These are phyloP conservation scores for Staphylotrichum tortipilum DNA, from an alignment of 495 filamentous ascomycete species.

Conservation along the genomic window DNA sequence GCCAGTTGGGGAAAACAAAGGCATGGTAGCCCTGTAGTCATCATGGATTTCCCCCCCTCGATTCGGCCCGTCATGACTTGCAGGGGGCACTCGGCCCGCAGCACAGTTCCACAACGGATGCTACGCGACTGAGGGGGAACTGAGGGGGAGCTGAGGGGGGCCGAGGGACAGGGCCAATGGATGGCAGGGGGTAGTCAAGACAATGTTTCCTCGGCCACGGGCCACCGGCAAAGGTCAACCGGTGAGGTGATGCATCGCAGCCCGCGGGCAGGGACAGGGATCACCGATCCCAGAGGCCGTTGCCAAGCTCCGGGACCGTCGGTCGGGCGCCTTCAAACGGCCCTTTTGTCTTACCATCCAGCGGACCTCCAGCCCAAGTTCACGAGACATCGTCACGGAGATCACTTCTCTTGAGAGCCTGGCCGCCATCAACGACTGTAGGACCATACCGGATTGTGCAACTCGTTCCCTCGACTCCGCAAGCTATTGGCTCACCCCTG, in stretches of 20 bases:
- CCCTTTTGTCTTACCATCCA: slow-evolving; percentile 10
- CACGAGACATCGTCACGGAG: background rate
- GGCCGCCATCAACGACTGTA: background rate
- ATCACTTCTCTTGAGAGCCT: background rate
- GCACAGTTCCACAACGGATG: background rate
- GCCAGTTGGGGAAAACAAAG: background rate
- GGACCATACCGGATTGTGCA: too few relatives aligned
- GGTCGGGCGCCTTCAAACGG: slow-evolving; percentile 2
- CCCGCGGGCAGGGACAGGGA: background rate
- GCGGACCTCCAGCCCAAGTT: background rate
- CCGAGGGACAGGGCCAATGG: background rate
- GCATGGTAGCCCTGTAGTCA: background rate
- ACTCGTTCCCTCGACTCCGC: too few relatives aligned
- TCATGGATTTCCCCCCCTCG: slow-evolving; percentile 8
- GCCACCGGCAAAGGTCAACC: background rate
- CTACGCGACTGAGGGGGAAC: slow-evolving; percentile 3
- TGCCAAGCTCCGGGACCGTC: background rate
- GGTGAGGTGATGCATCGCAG: background rate
- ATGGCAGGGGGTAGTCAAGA: background rate
- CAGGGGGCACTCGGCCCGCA: background rate
- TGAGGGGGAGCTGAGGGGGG: too few relatives aligned
- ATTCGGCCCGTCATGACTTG: slow-evolving; percentile 11
- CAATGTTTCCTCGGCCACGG: too few relatives aligned
- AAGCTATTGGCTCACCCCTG: too few relatives aligned
- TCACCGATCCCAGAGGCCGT: background rate